Base-by-base conservation (phyloP, 2,329 filamentous ascomycete species). In the Cladophialophora immunda region DNA sequence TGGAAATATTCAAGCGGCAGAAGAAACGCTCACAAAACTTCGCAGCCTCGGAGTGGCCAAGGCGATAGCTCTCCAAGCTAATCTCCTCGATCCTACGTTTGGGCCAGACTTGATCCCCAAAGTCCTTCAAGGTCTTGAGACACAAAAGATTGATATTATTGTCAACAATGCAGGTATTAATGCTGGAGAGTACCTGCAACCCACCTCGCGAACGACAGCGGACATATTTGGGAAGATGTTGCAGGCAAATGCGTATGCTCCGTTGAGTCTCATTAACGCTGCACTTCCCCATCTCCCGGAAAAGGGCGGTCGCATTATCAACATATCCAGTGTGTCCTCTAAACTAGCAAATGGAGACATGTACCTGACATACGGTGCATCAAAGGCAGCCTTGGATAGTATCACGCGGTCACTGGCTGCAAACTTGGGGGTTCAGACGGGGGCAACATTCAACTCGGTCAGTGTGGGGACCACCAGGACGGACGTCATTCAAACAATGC, bases 301-400 rank as follows among this genome's bases (percentile, higher is more conserved):
- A 19, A 36, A 22, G 15, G 66, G 65, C 50, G 67, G 67, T 22
- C 64, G 67, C 11, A 34, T 69, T 17, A 65, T 69, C 60, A 69
- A 67, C 52, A 67, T 69, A 36, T 64, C 55, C 2, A 64, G 64
- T 27, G 34, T 53, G 17, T 15, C 45, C 13, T 66, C 64, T 7
- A 63, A 64, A 34, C 6, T 17, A 25, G 22, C 56, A n/a, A 62
- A 62, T 47, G n/a, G 4, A 13, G 59, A 60, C 25, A 59, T 47
- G 3, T 60, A 50, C 9, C 54, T 67, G 8, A 15, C 54, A 13
- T 68, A 80, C 55, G 58, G 60, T n/a, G 58, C 76, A 1, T 71
- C 79, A 9, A 72, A 77, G 41, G 71, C 73, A 5, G 78, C 77
- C 54, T 32, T 76, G 72, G 77, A 77, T 41, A 62, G 58, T 41